phyloP scores from a whole-genome alignment of 306 rosid genomes.

The Luffa aegyptiaca region DNA sequence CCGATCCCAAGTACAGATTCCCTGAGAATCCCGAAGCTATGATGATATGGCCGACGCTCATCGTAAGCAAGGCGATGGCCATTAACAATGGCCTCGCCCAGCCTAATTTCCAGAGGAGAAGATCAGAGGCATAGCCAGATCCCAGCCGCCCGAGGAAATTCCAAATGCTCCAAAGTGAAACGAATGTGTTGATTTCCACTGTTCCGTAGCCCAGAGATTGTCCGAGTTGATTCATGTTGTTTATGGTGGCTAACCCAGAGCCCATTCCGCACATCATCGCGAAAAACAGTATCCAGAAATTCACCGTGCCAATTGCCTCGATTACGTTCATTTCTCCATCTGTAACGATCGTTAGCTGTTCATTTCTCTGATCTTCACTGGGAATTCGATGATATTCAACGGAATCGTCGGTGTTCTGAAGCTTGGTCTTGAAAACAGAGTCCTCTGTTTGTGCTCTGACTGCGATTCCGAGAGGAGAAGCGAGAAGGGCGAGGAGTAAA shows the following conservation, averaged over 20 bases:
- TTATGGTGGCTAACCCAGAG: conserved; percentile 59
- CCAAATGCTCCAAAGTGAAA: conserved; percentile 90
- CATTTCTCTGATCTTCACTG: conserved; percentile 9
- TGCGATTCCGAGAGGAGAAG: conserved; percentile 54
- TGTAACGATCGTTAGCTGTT: conserved; percentile 2
- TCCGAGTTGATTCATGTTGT: conserved; percentile 81
- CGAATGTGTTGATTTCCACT: conserved; percentile 43
- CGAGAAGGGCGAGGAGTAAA: conserved; percentile 39
- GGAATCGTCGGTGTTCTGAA: neutral
- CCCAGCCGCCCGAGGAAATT: conserved; percentile 86
- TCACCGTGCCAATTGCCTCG: conserved; percentile 42
- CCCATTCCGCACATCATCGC: conserved; percentile 78
- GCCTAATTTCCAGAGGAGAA: conserved; percentile 46
- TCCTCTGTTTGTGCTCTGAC: conserved; percentile 43
- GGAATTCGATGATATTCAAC: conserved; percentile 32
- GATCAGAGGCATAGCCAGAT: conserved; percentile 65
- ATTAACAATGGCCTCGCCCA: conserved; percentile 67
- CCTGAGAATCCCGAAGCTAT: conserved; percentile 62
- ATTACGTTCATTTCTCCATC: conserved; percentile 32
- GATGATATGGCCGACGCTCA: conserved; percentile 51
- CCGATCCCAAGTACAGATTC: conserved; percentile 59
- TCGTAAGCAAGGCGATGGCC: conserved; percentile 32
- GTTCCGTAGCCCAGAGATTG: conserved; percentile 58
- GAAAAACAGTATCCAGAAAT: conserved; percentile 71
- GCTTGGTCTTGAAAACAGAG: neutral